phyloP scores from a whole-genome alignment of 768 basidiomycete genomes.

The Mycena indigotica region DNA sequence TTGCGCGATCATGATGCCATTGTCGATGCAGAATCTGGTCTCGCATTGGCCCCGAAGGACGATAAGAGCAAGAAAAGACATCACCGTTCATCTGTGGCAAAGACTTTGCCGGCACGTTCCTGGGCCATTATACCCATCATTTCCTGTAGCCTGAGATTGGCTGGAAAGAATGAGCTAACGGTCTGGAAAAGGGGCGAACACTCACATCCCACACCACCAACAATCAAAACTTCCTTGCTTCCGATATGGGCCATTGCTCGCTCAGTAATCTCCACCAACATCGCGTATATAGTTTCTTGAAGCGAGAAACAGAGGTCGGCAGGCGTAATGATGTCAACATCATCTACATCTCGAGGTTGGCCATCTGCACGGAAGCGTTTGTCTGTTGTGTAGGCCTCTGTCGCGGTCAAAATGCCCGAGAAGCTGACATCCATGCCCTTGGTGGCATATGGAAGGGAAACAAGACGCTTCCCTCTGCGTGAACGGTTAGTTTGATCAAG shows the following conservation, averaged over 20 bases:
- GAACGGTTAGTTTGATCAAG: neutral
- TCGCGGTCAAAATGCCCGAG: conserved; percentile 89
- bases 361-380: conserved; percentile 71
- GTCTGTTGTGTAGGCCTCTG: conserved; percentile 86
- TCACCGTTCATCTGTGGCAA: conserved; percentile 95
- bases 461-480: conserved; percentile 75
- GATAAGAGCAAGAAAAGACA: neutral
- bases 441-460: conserved; percentile 89
- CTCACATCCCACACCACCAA: conserved; percentile 99
- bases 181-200: conserved; percentile 17
- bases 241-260: conserved; percentile 99
- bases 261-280: conserved; percentile 99
- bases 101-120: conserved; percentile 86
- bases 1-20: conserved; percentile 99
- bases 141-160: conserved; percentile 89
- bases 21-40: conserved; percentile 96
- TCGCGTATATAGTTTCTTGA: conserved; percentile 95
- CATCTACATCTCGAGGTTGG: conserved; percentile 38
- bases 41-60: neutral
- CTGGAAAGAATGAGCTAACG: conserved; percentile 40
- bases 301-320: conserved; percentile 97
- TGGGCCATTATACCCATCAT: conserved; percentile 99
- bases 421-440: conserved; percentile 99
- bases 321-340: conserved; percentile 80
- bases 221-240: conserved; percentile 93